Evolutionary conservation across 257 asterid species (phyloP).

Genomic region (Solanum ossicruentum): DNA sequence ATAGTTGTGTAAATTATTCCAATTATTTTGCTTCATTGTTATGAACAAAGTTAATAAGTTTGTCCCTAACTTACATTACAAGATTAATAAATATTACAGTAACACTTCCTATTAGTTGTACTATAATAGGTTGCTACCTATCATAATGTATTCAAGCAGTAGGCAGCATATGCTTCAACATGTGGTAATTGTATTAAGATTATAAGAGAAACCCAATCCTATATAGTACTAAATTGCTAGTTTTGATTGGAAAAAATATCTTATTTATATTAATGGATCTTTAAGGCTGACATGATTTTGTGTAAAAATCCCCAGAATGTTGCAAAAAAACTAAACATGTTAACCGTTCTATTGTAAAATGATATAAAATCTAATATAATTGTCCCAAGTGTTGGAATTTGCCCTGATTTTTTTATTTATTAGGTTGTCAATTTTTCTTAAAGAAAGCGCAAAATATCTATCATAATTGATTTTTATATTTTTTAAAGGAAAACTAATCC

Average conservation of each 20-base stretch:
- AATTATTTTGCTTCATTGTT: conserved; percentile 5
- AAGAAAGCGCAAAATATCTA: neutral
- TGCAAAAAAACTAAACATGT: neutral
- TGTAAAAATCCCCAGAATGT: neutral
- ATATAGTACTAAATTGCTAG: neutral
- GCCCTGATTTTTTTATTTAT: neutral
- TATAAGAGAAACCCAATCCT: neutral
- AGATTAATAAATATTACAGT: neutral
- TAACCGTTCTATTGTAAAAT: too few species aligned
- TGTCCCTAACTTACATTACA: neutral
- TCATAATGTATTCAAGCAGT: neutral
- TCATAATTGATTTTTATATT: neutral
- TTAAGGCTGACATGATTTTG: neutral
- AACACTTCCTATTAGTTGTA: neutral
- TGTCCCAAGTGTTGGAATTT: neutral
- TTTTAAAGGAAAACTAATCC: neutral
- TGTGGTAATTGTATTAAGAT: neutral
- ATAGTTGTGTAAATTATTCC: neutral
- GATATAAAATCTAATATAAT: neutral
- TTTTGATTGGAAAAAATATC: neutral
- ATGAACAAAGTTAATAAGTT: neutral
- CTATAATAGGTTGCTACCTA: neutral
- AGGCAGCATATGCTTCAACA: neutral
- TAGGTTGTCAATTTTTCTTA: neutral
- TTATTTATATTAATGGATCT: neutral